phyloP scores from a whole-genome alignment of 106 monocot species.

The Dendrobium huoshanense region DNA sequence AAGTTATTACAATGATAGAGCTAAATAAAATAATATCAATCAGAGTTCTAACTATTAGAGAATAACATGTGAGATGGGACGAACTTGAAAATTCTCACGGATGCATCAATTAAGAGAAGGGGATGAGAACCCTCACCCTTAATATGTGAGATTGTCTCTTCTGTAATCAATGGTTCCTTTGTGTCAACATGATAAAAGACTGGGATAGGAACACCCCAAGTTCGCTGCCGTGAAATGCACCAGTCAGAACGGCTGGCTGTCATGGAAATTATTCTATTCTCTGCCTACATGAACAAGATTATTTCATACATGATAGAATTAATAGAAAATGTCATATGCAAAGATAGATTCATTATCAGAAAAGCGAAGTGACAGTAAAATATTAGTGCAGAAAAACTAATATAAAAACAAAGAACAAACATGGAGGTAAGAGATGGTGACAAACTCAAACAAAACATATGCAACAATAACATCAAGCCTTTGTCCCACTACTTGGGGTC shows the following conservation, averaged over 20 bases:
- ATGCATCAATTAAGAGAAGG: neutral
- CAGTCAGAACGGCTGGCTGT: conserved; percentile 90
- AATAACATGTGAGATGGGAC: neutral
- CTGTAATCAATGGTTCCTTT: conserved; percentile 79
- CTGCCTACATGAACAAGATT: conserved; percentile 39
- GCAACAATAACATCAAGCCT: neutral
- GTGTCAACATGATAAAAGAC: conserved; percentile 85
- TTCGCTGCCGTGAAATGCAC: conserved; percentile 98
- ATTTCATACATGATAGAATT: neutral
- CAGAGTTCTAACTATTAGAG: neutral
- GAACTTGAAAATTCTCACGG: neutral
- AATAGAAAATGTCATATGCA: neutral
- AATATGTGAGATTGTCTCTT: conserved; percentile 83
- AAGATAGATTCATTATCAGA: neutral
- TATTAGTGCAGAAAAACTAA: neutral
- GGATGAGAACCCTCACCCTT: conserved; percentile 33
- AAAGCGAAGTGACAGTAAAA: neutral
- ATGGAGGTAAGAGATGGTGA: neutral
- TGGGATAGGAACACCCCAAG: conserved; percentile 98
- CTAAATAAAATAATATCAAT: neutral
- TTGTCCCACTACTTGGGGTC: too few species aligned
- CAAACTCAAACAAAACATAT: neutral
- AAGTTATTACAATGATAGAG: neutral
- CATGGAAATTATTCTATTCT: conserved; percentile 91
- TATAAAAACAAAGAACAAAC: neutral